phyloP scores from a whole-genome alignment of 345 rosid species.

The Moricandia arvensis region DNA sequence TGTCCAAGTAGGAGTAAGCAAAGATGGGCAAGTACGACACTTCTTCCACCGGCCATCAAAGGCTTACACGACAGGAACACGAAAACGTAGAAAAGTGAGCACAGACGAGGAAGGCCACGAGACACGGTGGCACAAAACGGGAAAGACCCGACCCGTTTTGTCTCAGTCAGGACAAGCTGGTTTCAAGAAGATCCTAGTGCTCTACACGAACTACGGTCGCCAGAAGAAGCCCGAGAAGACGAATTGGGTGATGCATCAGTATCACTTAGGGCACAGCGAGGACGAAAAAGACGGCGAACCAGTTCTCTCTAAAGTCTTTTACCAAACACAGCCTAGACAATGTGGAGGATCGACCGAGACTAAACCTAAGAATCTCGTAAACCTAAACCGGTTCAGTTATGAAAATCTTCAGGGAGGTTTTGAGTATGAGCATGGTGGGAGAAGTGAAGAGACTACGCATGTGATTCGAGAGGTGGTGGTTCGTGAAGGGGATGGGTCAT shows the following conservation, averaged over 20 bases:
- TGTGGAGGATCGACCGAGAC: slow-evolving; percentile 39
- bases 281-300: slow-evolving; percentile 92
- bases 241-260: slow-evolving; percentile 98
- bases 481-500: slow-evolving; percentile 60
- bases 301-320: slow-evolving; percentile 83
- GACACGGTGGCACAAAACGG: slow-evolving; percentile 97
- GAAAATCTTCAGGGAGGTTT: slow-evolving; percentile 20
- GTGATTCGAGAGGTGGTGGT: slow-evolving; percentile 61
- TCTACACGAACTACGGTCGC: slow-evolving; percentile 86
- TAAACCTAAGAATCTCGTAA: slow-evolving; percentile 28
- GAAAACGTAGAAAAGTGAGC: slow-evolving; percentile 80
- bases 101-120: slow-evolving; percentile 71
- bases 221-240: slow-evolving; percentile 87
- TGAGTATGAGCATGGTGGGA: slow-evolving; percentile 33
- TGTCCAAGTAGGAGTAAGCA: slow-evolving; percentile 61
- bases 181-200: slow-evolving; percentile 83
- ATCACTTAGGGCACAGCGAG: slow-evolving; percentile 75
- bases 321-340: slow-evolving; percentile 90
- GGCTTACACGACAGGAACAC: slow-evolving; percentile 91
- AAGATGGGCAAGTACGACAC: slow-evolving; percentile 84
- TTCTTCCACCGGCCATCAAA: slow-evolving; percentile 91
- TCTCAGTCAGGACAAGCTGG: slow-evolving; percentile 52
- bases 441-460: slow-evolving; percentile 39
- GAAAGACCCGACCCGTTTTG: slow-evolving; percentile 74
- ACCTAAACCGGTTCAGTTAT: slow-evolving; percentile 28